Evolutionary conservation across 108 stramenopile genomes (phyloP).

Genomic region (Cyclotella cryptica): DNA sequence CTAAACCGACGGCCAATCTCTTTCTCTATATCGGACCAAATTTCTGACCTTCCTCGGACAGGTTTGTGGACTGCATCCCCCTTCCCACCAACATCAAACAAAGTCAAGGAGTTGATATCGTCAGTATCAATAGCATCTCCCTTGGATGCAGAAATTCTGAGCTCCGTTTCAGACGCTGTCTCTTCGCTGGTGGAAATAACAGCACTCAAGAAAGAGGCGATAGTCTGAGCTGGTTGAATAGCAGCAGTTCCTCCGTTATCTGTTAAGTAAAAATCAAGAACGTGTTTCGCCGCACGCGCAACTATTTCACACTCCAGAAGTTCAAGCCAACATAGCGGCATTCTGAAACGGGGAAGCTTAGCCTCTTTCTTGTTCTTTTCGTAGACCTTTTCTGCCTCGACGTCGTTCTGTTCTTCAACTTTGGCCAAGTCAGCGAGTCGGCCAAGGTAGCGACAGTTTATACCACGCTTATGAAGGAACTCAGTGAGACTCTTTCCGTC

Average conservation of each 20-base stretch:
- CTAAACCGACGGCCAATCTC: constrained; percentile 81
- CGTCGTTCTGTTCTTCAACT: constrained; percentile 80
- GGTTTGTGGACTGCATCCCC: constrained; percentile 44
- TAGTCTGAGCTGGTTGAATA: constrained; percentile 72
- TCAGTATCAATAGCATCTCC: constrained; percentile 54
- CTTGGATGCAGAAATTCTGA: constrained; percentile 23
- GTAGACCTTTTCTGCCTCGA: constrained; percentile 50
- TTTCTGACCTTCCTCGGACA: constrained; percentile 55
- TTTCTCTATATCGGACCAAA: constrained; percentile 82
- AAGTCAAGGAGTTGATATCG: constrained; percentile 58
- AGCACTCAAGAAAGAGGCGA: constrained; percentile 90
- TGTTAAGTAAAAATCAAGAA: constrained; percentile 76
- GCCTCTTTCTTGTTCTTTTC: constrained; percentile 50
- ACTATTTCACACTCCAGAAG: constrained; percentile 97
- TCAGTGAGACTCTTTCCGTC: constrained; percentile 89
- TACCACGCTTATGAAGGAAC: constrained; percentile 87
- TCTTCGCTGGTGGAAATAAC: constrained; percentile 84
- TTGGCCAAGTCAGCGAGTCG: constrained; percentile 81
- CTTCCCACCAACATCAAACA: constrained; percentile 54
- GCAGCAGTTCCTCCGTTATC: constrained; percentile 63
- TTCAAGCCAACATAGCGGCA: constrained; percentile 94
- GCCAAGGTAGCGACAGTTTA: constrained; percentile 97
- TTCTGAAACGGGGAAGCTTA: constrained; percentile 57
- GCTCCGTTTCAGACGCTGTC: constrained; percentile 79
- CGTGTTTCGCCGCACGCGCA: constrained; percentile 92